Base-by-base conservation (phyloP, 2,329 filamentous ascomycete genomes). In the Seiridium cupressi region DNA sequence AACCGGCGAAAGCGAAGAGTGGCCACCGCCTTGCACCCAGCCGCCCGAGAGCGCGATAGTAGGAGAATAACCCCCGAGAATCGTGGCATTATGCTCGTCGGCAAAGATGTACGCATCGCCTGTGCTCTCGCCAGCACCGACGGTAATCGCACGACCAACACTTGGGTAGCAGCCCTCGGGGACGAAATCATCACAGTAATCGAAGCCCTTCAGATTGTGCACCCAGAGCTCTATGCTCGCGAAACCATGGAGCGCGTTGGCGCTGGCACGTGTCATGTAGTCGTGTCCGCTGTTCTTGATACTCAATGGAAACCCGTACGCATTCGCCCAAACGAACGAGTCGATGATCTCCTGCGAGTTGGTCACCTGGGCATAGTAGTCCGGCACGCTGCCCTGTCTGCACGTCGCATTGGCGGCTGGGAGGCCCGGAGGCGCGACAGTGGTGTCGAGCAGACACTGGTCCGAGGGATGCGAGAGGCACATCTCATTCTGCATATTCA, bases 201-300 rank as follows among this genome's bases (percentile, higher is more conserved):
- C 32, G 31, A 72, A 61, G 18, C 60, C 57, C 55, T 65, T 64
- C 32, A 74, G 54, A 3, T 66, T 66, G 49, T 69, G 71, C 3
- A 68, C 67, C 70, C 72, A 73, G 7, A 74, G 65, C 9, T 66
- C 60, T 3, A 75, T 61, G 0, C 68, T 64, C 8, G 48, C 9
- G 3, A 35, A 51, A 4, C 48, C 48, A 3, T 4, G 1, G 3
- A n/a, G 26, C 3, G 66, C 68, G 13, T 69, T 68, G 4, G 65
- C 66, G 61, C 68, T 73, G 44, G 66, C 72, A 36, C 72, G 69
- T 6, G 67, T 68, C 61, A 73, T 66, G 55, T 69, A 74, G 47
- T 74, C 73, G 57, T 75, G 72, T 3, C 73, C 73, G 46, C 65
- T 72, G 49, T 74, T 74, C 61, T 74, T 72, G 56, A 75, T 68